A percentile compares a stretch with the other conserved stretches of the same genome.
phyloP scores from a whole-genome alignment of 2,329 filamentous ascomycete genomes.

The Diaporthe amygdali region DNA sequence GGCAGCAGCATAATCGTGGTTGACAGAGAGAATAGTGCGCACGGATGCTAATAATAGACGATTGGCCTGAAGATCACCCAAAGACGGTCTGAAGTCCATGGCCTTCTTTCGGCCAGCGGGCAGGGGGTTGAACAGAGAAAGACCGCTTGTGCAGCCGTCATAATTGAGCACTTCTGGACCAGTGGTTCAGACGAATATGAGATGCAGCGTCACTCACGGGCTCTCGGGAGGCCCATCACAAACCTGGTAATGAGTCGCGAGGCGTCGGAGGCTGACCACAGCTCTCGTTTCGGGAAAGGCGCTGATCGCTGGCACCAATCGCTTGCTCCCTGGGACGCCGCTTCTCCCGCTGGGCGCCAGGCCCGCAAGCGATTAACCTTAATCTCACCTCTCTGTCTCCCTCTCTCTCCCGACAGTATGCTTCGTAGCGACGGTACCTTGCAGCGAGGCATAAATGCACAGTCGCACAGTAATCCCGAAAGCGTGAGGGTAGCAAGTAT shows the following conservation, averaged over 20 bases:
- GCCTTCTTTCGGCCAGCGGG: background rate
- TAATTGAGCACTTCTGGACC: background rate
- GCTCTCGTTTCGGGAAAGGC: background rate
- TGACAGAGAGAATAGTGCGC: background rate
- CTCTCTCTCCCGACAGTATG: too few relatives aligned
- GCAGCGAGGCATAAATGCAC: background rate
- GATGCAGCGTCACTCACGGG: constrained; percentile 3
- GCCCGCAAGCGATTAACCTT: constrained; percentile 12
- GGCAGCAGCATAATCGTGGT: background rate
- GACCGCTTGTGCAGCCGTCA: background rate
- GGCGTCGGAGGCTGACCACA: constrained; percentile 13
- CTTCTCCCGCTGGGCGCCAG: background rate
- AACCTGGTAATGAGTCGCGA: constrained; percentile 6
- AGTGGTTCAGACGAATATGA: constrained; percentile 14
- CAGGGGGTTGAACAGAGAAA: background rate
- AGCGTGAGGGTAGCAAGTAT: background rate
- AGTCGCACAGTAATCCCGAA: background rate
- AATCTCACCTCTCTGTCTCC: background rate
- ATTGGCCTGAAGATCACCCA: background rate
- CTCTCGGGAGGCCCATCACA: background rate
- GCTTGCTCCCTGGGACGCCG: background rate
- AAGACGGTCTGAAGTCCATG: background rate
- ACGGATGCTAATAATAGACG: constrained; percentile 21
- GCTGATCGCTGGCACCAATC: background rate
- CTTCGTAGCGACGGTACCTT: background rate